phyloP scores from a whole-genome alignment of 192 early-diverging fungal species.

The Diversispora epigaea region DNA sequence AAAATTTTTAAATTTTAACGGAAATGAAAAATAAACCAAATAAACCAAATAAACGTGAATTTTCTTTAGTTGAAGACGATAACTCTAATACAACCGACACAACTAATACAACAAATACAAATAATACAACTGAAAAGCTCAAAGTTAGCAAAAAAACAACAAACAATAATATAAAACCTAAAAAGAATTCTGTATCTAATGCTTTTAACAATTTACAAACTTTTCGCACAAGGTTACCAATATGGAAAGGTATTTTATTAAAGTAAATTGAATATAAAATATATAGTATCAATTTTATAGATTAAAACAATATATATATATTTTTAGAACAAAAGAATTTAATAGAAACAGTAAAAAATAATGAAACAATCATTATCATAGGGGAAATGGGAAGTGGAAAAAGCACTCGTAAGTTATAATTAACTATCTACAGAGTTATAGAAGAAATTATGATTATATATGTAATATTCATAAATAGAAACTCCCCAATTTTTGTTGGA shows the following conservation, averaged over 20 bases:
- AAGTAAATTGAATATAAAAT: background rate
- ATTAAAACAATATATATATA: background rate
- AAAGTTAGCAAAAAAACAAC: no score
- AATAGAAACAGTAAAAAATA: slow-evolving; percentile 72
- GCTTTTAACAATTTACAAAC: background rate
- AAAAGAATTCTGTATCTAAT: background rate
- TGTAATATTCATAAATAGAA: slow-evolving; percentile 37
- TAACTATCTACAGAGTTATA: no score
- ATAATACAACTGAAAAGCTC: no score
- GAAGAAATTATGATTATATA: no score
- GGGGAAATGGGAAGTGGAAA: slow-evolving; percentile 98
- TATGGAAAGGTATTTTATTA: slow-evolving; percentile 26
- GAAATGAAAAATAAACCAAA: no score
- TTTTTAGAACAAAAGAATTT: slow-evolving; percentile 62
- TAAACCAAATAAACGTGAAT: no score
- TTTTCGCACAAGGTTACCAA: slow-evolving; percentile 27
- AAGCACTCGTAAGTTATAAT: slow-evolving; percentile 82
- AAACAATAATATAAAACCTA: background rate
- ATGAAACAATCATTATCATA: slow-evolving; percentile 79
- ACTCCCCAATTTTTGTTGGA: slow-evolving; percentile 94
- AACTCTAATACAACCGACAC: no score
- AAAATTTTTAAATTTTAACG: no score
- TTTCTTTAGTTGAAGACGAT: no score
- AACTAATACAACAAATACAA: no score
- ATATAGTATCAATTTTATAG: background rate